Base-by-base conservation (phyloP, 495 filamentous ascomycete genomes). In the Penicillium psychrofluorescens region DNA sequence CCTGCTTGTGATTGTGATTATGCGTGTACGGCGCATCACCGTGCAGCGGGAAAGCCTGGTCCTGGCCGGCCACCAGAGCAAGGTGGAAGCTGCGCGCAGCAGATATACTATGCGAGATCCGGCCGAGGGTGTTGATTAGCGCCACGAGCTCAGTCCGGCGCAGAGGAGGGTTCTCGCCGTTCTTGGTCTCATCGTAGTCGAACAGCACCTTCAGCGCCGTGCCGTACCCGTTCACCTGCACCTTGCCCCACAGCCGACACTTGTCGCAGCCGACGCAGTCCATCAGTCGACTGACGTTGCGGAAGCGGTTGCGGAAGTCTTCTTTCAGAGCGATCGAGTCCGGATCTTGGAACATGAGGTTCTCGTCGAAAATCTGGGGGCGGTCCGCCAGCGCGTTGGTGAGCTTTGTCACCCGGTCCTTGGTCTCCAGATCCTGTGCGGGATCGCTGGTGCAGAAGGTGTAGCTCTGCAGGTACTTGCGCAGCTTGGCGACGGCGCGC, bases 261-360 rank as follows among this genome's bases (percentile, higher is more conserved):
- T 98, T 98, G 69, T 98, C 92, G 65, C 92, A 98, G 14, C 92
- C 92, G 11, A 97, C 92, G 62, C 92, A 98, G 67, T 98, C 92
- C 92, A 98, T 98, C 53, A 97, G 69, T 14, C 92, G 80, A 51
- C 84, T 90, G 41, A 98, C 88, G 51, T 98, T 98, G 51, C 92
- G 79, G 78, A 98, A 97, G 11, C 92, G 86, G 59, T 94, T 91
- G 53, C 88, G 84, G 76, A 98, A 98, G 59, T 98, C 92, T 60
- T 97, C 94, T 60, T 96, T 97, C 32, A 97, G 72, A 29, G 81
- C 84, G 46, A 85, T 79, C 45, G 81, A 80, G 46, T 59, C 61
- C 9, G 74, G 64, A 35, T 76, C 74, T 48, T 77, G 73, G 66
- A 98, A 98, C 92, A 98, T 97, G 41, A 88, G 68, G 51, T 77